Base-by-base conservation (phyloP, 441 rosid species). In the Euphorbia schlechtendalii region DNA sequence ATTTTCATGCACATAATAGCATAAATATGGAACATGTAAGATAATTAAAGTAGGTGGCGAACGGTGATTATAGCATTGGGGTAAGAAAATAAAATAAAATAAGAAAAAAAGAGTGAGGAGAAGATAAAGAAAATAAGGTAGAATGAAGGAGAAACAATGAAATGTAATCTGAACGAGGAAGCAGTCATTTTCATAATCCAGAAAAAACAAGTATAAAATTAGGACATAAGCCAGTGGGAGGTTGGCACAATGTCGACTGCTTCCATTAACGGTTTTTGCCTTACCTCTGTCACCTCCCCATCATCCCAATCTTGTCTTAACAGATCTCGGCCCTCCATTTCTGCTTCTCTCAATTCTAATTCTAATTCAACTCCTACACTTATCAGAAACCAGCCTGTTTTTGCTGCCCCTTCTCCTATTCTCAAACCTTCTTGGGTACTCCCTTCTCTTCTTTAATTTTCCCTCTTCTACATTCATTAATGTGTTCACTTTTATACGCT, bases 331-430 rank as follows among this genome's bases (percentile, higher is more conserved):
- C 67, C 5, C 84, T 87, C 45, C 78, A 87, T 38, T 74, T 79
- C 1, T 18, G 76, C 25, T 52, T 73, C 7, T 81, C 92, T 15
- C 24, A 83, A 80, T 63, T 45, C 17, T 58, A 63, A 67, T 24
- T 63, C 77, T 61, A 63, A 78, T 59, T 73, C 66, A 25, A 64
- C 76, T 62, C 98, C 96, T 25, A 76, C 80, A 7, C 96, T 93
- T 73, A 84, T 88, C 80, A 74, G 95, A n/a, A 86, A 87, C 83
- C 79, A 88, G 66, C 97, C 99, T 8, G 89, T 93, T 70, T 84
- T 93, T 45, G 88, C 95, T 40, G 87, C 96, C 53, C 14, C 3
- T 12, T 2, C 63, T 13, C 66, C 20, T 54, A 17, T 7, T 15
- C 34, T 40, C 45, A 40, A 40, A 40, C 45, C 45, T 8, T 40